Base-by-base conservation (phyloP, 352 stramenopile genomes). In the Pythium sukuiense region DNA sequence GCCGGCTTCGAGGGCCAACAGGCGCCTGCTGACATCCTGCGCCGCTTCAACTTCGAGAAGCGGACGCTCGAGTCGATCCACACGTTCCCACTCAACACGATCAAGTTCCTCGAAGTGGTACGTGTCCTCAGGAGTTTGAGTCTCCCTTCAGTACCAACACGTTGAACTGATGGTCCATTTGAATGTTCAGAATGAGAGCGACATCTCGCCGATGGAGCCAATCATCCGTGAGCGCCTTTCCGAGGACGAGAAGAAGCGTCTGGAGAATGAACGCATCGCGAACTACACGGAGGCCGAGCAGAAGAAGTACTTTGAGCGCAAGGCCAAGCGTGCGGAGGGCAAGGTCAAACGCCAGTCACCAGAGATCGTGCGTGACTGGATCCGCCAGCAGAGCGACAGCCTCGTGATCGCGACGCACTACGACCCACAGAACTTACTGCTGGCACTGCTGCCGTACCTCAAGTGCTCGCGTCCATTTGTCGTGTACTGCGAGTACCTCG, bases 401-500 rank as follows among this genome's bases (percentile, higher is more conserved):
- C 71, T 99, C 35, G 81, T 99, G 55, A 92, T 99, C 54, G 92
- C 90, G 18, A 83, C 80, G 14, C 85, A 94, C 62, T 98, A 97
- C 75, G 89, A 98, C 70, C 91, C 95, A 7, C 87, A 92, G 63
- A 74, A 72, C 33, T 76, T 94, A 39, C 70, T 98, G 7, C 73
- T 97, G n/a, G 73, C 80, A 35, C 63, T 99, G 52, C 69, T 98
- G 48, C 90, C 90, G 26, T 97, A 95, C 66, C 77, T 99, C 30
- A 85, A 79, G 27, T 83, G 85, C 20, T 97, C 90, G 6, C 96
- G 93, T 60, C 92, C 95, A 2, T 98, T 99, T 75, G 93, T 98
- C n/a, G 78, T 99, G 20, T 99, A 96, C 79, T 97, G 82, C 37
- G 95, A 99, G 79, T 98, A 94, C 71, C 79, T 98, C 6, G 85